Percentiles rank a stretch among this genome's conserved stretches.
phyloP scores from a whole-genome alignment of 129 eudicot species.

The Daucus carota region DH1_v3.0 NC_030385.2:9461501-9462000 shows the following conservation, averaged over 20 bases:
- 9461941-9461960: background rate
- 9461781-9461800: background rate
- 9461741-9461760: background rate
- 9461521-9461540: background rate
- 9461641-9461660: background rate
- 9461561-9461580: too few species aligned
- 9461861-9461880: background rate
- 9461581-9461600: background rate
- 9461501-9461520: background rate
- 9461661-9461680: background rate
- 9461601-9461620: background rate
- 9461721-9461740: background rate
- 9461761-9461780: background rate
- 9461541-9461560: background rate
- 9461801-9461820: background rate
- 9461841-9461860: background rate
- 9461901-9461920: background rate
- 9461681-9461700: background rate
- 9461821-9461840: background rate
- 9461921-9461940: background rate
- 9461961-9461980: background rate
- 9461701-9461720: background rate
- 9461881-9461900: background rate
- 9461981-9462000: background rate
- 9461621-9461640: background rate